Conservation (phyloP, 2,329 filamentous ascomycete species). For the Metarhizium anisopliae region DNA sequence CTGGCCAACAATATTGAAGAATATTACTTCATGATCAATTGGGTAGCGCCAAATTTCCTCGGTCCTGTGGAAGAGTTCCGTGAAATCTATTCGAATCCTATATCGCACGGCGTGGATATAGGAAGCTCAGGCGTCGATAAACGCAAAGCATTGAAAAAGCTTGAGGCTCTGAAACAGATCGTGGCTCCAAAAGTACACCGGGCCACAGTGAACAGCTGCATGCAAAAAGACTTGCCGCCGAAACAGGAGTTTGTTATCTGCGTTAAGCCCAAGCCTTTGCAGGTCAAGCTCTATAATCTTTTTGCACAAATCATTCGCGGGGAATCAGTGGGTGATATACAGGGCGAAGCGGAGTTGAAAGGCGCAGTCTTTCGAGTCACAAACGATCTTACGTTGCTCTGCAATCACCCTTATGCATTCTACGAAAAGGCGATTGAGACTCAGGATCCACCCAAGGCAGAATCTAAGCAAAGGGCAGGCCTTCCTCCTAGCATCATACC, state of each 20-base stretch:
- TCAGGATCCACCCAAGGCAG: conserved; percentile 4
- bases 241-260: conserved; percentile 80
- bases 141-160: conserved; percentile 52
- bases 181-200: conserved; percentile 73
- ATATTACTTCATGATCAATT: conserved; percentile 81
- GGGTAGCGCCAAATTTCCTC: conserved; percentile 73
- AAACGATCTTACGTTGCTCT: conserved; percentile 35
- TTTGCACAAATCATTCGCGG: conserved; percentile 26
- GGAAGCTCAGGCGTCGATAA: conserved; percentile 52
- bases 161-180: conserved; percentile 61
- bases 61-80: conserved; percentile 61
- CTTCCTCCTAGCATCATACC: conserved; percentile 19
- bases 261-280: conserved; percentile 58
- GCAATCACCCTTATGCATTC: conserved; percentile 44
- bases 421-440: conserved; percentile 17
- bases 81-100: conserved; percentile 61
- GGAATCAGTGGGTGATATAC: neutral
- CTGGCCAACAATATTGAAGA: conserved; percentile 77
- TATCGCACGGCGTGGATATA: conserved; percentile 58
- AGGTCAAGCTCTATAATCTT: conserved; percentile 51
- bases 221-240: conserved; percentile 57
- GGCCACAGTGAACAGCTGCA: conserved; percentile 53
- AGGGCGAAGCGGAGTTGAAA: conserved; percentile 3
- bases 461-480: conserved; percentile 6
- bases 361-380: conserved; percentile 25